A percentile compares a stretch with the other conserved stretches of the same genome.
phyloP scores from a whole-genome alignment of 768 basidiomycete species.

The Auriculariales sp. region DNA sequence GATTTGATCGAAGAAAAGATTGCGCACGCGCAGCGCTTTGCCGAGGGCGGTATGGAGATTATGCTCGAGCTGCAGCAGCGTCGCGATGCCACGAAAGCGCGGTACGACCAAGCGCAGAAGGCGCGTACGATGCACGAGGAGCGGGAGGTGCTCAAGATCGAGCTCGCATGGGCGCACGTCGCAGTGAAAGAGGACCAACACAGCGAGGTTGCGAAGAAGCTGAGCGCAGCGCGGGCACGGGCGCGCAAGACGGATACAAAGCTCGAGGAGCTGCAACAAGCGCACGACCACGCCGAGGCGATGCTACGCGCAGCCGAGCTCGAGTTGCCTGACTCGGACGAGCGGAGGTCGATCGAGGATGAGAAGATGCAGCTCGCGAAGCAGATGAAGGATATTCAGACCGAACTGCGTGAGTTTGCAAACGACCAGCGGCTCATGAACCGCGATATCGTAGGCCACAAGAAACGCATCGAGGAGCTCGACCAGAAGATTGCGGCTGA shows the following conservation, averaged over 20 bases:
- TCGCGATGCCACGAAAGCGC: slow-evolving; percentile 39
- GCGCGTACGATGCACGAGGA: slow-evolving; percentile 57
- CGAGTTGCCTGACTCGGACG: slow-evolving; percentile 25
- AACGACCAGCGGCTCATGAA: neutral
- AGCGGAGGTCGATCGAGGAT: slow-evolving; percentile 30
- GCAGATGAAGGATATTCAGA: neutral
- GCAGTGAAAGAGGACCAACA: slow-evolving; percentile 37
- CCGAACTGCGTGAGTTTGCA: neutral
- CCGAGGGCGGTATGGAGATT: slow-evolving; percentile 57
- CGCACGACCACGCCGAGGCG: neutral
- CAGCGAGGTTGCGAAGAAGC: neutral
- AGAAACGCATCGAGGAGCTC: slow-evolving; percentile 40
- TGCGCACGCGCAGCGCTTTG: slow-evolving; percentile 45
- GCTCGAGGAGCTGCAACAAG: neutral
- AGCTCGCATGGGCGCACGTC: slow-evolving; percentile 86
- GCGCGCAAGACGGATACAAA: neutral
- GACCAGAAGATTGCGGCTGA: slow-evolving; percentile 52
- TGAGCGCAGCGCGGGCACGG: neutral
- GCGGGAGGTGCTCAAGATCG: slow-evolving; percentile 56
- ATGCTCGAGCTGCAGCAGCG: slow-evolving; percentile 59
- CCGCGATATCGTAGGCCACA: neutral
- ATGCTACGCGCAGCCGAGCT: slow-evolving; percentile 16
- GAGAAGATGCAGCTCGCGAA: slow-evolving; percentile 5
- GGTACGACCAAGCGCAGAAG: slow-evolving; percentile 60
- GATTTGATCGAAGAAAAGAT: slow-evolving; percentile 62